Percentiles rank a stretch among this genome's conserved stretches.
phyloP scores from a whole-genome alignment of 768 basidiomycete genomes.

The Phaeotremella fagi region DNA sequence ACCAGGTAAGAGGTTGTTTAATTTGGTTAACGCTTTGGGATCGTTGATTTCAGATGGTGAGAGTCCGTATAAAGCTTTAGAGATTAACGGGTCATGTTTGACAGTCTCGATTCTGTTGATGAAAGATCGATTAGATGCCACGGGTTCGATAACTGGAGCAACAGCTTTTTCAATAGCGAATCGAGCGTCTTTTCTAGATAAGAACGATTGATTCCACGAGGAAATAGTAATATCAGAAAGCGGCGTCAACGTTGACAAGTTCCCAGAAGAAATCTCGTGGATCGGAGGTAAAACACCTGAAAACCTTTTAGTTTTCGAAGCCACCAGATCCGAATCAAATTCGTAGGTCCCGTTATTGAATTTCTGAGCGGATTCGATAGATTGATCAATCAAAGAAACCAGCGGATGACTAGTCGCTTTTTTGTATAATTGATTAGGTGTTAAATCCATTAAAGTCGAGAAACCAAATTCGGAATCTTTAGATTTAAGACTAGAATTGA shows the following conservation, averaged over 20 bases:
- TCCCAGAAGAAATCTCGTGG: slow-evolving; percentile 3
- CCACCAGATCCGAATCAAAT: slow-evolving; percentile 56
- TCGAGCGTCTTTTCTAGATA: slow-evolving; percentile 71
- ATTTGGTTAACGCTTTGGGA: slow-evolving; percentile 53
- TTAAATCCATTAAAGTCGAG: slow-evolving; percentile 62
- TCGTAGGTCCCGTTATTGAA: slow-evolving; percentile 13
- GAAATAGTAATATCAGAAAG: slow-evolving; percentile 60
- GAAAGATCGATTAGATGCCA: slow-evolving; percentile 73
- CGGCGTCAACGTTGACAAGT: slow-evolving; percentile 51
- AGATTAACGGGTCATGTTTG: slow-evolving; percentile 67
- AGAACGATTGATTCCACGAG: slow-evolving; percentile 68
- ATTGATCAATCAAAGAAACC: slow-evolving; percentile 22
- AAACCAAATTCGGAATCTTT: slow-evolving; percentile 70
- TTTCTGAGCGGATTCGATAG: background rate
- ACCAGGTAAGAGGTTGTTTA: slow-evolving; percentile 56
- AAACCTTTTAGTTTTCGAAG: slow-evolving; percentile 34
- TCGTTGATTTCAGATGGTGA: slow-evolving; percentile 64
- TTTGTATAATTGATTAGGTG: slow-evolving; percentile 55
- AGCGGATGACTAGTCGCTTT: slow-evolving; percentile 32
- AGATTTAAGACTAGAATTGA: slow-evolving; percentile 65
- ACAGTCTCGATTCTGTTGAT: slow-evolving; percentile 61
- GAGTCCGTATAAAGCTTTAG: slow-evolving; percentile 77
- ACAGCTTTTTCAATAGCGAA: slow-evolving; percentile 82
- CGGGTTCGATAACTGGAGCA: slow-evolving; percentile 73
- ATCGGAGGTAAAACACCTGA: slow-evolving; percentile 50